Percentiles rank a stretch among this genome's conserved stretches.
Evolutionary conservation across 176 grass and related monocot species (phyloP).

Genomic region (Zoysia pacifica): DNA sequence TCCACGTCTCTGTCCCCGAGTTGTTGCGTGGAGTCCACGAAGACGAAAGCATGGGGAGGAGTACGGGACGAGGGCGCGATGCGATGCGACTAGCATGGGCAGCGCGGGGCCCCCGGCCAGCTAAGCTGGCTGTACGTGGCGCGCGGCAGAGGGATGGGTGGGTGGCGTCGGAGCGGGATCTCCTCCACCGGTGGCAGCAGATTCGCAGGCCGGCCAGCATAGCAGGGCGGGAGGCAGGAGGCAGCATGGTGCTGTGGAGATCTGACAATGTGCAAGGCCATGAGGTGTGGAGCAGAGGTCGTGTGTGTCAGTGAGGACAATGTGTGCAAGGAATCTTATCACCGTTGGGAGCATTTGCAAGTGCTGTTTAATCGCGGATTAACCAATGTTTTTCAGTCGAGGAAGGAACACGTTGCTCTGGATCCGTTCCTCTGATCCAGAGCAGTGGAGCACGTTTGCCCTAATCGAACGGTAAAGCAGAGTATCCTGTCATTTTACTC

Average conservation of each 20-base stretch:
- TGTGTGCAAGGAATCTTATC: not conserved
- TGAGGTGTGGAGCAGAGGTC: not conserved
- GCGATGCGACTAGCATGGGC: slow-evolving; percentile 28
- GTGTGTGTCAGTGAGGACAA: not conserved
- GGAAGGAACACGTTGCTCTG: not conserved
- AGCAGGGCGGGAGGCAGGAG: not conserved
- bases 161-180: slow-evolving; percentile 45
- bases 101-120: slow-evolving; percentile 18
- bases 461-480: not conserved
- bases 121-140: slow-evolving; percentile 32
- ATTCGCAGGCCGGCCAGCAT: slow-evolving; percentile 3
- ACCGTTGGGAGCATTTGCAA: not conserved
- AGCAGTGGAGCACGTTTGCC: not conserved
- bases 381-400: not conserved
- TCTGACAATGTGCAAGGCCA: not conserved
- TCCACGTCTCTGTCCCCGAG: not conserved
- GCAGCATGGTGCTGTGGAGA: too few species aligned
- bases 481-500: not conserved
- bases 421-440: not conserved
- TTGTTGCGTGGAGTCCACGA: slow-evolving; percentile 30
- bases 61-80: not conserved
- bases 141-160: not conserved
- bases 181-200: not conserved
- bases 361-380: not conserved
- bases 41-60: not conserved